Evolutionary conservation across 148 eudicot species (phyloP).

Genomic region (Camellia japonica): DNA sequence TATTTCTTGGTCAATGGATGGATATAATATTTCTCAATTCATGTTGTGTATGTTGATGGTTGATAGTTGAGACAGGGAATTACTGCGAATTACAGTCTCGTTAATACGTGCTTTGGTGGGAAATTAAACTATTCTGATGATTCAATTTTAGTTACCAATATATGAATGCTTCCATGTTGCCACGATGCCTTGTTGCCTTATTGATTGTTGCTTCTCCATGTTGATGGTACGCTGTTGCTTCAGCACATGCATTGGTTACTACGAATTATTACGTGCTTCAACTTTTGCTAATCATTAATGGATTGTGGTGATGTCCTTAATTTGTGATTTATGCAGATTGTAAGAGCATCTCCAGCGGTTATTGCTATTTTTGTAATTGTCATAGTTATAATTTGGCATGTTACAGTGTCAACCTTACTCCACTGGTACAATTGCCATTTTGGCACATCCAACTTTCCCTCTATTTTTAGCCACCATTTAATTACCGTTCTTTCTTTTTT

Average conservation of each 20-base stretch:
- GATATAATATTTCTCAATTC: neutral
- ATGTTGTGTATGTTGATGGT: neutral
- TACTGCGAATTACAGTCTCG: neutral
- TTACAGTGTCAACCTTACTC: no score
- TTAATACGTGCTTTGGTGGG: neutral
- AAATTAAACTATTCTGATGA: neutral
- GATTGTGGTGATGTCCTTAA: neutral
- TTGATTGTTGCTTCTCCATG: neutral
- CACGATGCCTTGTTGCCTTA: neutral
- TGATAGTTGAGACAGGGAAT: neutral
- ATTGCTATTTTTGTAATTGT: no score
- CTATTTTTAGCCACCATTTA: no score
- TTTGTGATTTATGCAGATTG: no score
- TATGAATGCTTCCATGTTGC: neutral
- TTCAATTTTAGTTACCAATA: neutral
- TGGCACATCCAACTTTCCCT: no score
- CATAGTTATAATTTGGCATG: no score
- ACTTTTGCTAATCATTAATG: neutral
- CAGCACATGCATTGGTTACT: neutral
- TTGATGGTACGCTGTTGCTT: neutral
- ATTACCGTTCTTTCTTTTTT: no score
- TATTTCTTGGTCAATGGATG: neutral
- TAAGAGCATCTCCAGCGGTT: no score
- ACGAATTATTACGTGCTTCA: neutral
- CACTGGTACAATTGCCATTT: no score